Evolutionary conservation across 176 grass and related monocot species (phyloP).

Genomic region (bread wheat (Triticum aestivum)): DNA sequence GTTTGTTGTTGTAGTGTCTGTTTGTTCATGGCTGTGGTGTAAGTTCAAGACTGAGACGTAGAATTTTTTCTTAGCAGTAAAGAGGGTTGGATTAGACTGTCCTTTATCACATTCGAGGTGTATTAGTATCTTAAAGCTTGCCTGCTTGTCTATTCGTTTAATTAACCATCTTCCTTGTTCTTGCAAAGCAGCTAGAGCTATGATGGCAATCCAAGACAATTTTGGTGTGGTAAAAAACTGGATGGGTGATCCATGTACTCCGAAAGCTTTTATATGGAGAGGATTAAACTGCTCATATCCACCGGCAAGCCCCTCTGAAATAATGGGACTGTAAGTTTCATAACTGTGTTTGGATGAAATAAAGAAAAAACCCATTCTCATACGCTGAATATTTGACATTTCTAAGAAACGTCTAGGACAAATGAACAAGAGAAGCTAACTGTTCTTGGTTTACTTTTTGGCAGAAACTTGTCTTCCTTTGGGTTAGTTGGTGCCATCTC

Average conservation of each 20-base stretch:
- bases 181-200: slow-evolving; percentile 11
- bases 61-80: not conserved
- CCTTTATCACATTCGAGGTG: not conserved
- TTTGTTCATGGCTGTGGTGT: not conserved
- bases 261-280: slow-evolving; percentile 28
- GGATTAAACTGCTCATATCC: slow-evolving; percentile 35
- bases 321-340: slow-evolving; percentile 48
- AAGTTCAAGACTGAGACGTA: not conserved
- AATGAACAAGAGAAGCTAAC: not conserved
- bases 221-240: slow-evolving; percentile 38
- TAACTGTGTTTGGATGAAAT: slow-evolving; percentile 13
- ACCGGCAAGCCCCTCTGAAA: slow-evolving; percentile 20
- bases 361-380: not conserved
- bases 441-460: slow-evolving; percentile 2
- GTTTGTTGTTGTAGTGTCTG: not conserved
- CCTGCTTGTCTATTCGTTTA: not conserved
- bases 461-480: slow-evolving; percentile 54
- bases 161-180: slow-evolving; percentile 14
- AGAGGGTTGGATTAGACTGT: not conserved
- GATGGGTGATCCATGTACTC: slow-evolving; percentile 38
- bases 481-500: slow-evolving; percentile 43
- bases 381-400: not conserved
- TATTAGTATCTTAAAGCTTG: not conserved
- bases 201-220: slow-evolving; percentile 31
- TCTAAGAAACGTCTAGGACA: not conserved